Base-by-base conservation (phyloP, 2,329 filamentous ascomycete genomes). In the Fusarium nisikadoi region DNA sequence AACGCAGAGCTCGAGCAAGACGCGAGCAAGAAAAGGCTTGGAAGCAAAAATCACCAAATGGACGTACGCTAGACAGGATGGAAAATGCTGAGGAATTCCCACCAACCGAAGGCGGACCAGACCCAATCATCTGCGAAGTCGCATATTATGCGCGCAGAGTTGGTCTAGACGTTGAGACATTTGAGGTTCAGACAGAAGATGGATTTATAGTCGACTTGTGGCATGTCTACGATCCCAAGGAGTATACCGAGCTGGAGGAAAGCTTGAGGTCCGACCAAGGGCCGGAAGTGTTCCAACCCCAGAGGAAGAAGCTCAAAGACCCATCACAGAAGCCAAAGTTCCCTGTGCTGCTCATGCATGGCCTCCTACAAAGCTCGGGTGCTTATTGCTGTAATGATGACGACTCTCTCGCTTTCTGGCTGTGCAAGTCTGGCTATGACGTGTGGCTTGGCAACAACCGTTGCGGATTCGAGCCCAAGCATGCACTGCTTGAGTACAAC, bases 361-460 rank as follows among this genome's bases (percentile, higher is more conserved):
- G 95, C 2, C 86, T 98, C 6, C 84, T 98, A 11, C 95, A 98
- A 82, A 95, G 92, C 58, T 89, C 94, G 1, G 95, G 95, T 8
- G 93, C 95, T 1, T 98, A 94, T 79, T 97, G 94, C 80, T 91
- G 91, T 72, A 97, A 95, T 79, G 95, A 97, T 76, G 94, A 97
- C 70, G 90, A 94, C 73, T 95, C 93, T 31, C 86, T 98, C 12
- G 95, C 95, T 2, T 98, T 98, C 81, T 97, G 92, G 83, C 90
- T 98, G 12, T 94, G 93, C 81, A 97, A 97, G 81, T 91, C 92
- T 0, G 95, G 95, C 3, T 98, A 94, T 81, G 95, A 98, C 80
- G 94, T 98, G 42, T 98, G 95, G 95, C 86, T 98, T 20, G 95
- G 95, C 8, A 97, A 97, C 82, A 98, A 97, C 79, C 89, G 95